Evolutionary conservation across 805 yeast species (phyloP), one percentile per base, ranked within the genome.

Genomic region (Phaffomyces antillensis): DNA sequence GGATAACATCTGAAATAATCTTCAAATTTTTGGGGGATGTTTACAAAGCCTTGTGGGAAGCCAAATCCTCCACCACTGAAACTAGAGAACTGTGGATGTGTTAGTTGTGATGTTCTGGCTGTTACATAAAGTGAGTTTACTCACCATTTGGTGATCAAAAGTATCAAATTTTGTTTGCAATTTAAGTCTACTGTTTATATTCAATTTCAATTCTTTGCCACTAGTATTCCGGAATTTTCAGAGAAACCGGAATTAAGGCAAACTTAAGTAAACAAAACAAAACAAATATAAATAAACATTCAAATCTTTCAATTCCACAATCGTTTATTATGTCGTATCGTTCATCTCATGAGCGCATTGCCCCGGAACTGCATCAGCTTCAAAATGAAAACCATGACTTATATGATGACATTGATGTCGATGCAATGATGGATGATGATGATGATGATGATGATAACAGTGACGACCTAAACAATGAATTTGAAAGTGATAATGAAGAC

Each of bases 1-100:
- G 99, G 97, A 62, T 89, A 93, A 59, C 96, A 84, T 58, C 99
- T 75, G 69, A 87, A 93, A 63, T 76, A 86, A 51, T 89, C 96
- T 55, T 86, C 89, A 66, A 89, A 93, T 34, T 57, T 61, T 45
- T 67, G 72, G n/a, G 72, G 65, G 6, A 66, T 41, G 36, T 55
- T 56, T 2, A 53, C 62, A 48, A 61, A 65, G 1, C 59, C 58
- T 26, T 44, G 45, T 10, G 46, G 51, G 36, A 52, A 52, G 26
- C 44, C 47, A 37, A 44, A 44, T 5, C 50, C 52, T 18, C 61
- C 54, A 30, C 62, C 55, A 37, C 59, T 59, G 45, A 68, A 67
- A 12, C 68, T 62, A 11, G 72, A 64, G 50, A 70, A 68, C 74
- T 54, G 30, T 10, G 30, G 13, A 11, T 28, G n/a, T 26, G 15